Conservation (phyloP, 2,329 filamentous ascomycete genomes). For the Exophiala calicioides region DNA sequence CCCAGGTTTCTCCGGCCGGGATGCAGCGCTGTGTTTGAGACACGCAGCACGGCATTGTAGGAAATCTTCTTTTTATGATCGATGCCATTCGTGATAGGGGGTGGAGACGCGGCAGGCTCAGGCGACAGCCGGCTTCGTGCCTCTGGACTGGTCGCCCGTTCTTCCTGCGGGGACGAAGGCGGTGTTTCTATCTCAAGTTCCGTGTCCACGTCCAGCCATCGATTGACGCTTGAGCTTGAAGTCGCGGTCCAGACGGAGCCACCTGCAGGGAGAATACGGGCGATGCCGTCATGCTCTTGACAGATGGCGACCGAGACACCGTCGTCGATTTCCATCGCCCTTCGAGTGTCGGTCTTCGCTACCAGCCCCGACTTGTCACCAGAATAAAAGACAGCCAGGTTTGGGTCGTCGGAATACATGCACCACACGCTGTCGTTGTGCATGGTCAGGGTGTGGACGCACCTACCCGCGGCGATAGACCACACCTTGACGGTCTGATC, state of each 20-base stretch:
- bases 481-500: constrained; percentile 98
- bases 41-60: constrained; percentile 72
- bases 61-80: constrained; percentile 64
- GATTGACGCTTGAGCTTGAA: constrained; percentile 85
- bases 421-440: constrained; percentile 99
- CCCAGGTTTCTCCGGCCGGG: constrained; percentile 56
- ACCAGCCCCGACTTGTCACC: constrained; percentile 88
- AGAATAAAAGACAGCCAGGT: constrained; percentile 89
- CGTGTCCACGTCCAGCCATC: constrained; percentile 86
- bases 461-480: constrained; percentile 91
- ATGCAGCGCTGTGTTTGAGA: constrained; percentile 82
- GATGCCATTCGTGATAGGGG: constrained; percentile 33
- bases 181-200: constrained; percentile 63
- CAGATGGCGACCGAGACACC: constrained; percentile 87
- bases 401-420: constrained; percentile 82
- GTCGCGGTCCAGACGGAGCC: constrained; percentile 89
- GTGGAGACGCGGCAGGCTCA: constrained; percentile 35
- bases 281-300: constrained; percentile 77
- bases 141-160: constrained; percentile 47
- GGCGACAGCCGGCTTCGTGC: constrained; percentile 7
- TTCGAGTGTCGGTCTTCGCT: constrained; percentile 91
- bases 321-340: constrained; percentile 75
- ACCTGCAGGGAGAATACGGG: constrained; percentile 63
- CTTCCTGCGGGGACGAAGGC: constrained; percentile 57
- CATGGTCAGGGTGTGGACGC: constrained; percentile 98